Base-by-base conservation (phyloP, 352 stramenopile species). In the Aphanomyces cochlioides region DNA sequence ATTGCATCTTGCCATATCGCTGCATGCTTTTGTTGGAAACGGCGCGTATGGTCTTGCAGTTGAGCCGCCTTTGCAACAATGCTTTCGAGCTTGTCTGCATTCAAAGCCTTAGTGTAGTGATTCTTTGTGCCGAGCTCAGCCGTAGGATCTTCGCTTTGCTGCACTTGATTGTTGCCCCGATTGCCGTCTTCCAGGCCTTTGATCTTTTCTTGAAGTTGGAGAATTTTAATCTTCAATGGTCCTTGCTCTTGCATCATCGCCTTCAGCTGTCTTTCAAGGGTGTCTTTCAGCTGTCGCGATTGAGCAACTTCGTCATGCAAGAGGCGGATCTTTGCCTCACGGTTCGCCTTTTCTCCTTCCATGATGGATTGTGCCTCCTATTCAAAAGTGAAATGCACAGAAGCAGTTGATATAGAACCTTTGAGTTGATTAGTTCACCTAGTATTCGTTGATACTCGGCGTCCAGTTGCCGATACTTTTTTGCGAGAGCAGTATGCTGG, bases 21-120 rank as follows among this genome's bases (percentile, higher is more conserved):
- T 3, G n/a, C 47, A 39, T 70, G 38, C 40, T 63, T 70, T 60
- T 70, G 47, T 53, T 70, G 64, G 40, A 70, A 70, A 8, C 54
- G 48, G 7, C 21, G 10, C 34, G 64, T 70, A n/a, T 61, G 64
- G 15, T 70, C 50, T 15, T 61, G 43, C 12, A 70, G 64, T 39
- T 70, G 47, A 15, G 12, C 12, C 37, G 64, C 47, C 54, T 70
- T 70, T 45, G 36, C 37, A 17, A 70, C 17, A 36, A 70, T 17
- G 39, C 17, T 70, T 6, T 70, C 64, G 6, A 70, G 19, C 38
- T 13, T 43, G 4, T 70, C 64, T 13, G 61, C 17, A 47, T 5
- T 13, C 13, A 4, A 7, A 10, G 36, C 21, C 19, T 19, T 4
- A 41, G 58, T 37, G 15, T 15, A n/a, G 58, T 41, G 13, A 19